A percentile compares a stretch with the other conserved stretches of the same genome.
phyloP scores from a whole-genome alignment of 352 stramenopile genomes.

The Phytopythium mirpurense region DNA sequence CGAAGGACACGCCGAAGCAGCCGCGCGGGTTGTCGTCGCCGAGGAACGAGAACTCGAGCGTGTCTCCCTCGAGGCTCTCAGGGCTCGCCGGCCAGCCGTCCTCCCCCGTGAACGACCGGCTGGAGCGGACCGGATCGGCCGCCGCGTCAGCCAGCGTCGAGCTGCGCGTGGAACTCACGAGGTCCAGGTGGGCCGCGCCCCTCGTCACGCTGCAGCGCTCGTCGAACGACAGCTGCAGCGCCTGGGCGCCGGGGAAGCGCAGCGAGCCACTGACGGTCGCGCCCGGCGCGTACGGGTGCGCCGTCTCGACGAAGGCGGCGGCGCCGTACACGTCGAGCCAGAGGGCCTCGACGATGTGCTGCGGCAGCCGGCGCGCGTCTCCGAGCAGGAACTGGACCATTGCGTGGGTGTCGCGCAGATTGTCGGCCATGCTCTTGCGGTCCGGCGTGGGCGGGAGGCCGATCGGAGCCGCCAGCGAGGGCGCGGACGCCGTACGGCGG shows the following conservation, averaged over 20 bases:
- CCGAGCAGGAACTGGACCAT: slow-evolving; percentile 62
- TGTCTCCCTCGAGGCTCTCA: slow-evolving; percentile 54
- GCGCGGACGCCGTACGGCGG: neutral
- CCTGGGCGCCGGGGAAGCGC: slow-evolving; percentile 49
- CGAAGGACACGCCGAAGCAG: slow-evolving; percentile 55
- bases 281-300: slow-evolving; percentile 44
- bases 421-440: slow-evolving; percentile 29
- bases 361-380: slow-evolving; percentile 32
- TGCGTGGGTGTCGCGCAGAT: slow-evolving; percentile 44
- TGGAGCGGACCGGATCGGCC: slow-evolving; percentile 15
- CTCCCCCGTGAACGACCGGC: slow-evolving; percentile 30
- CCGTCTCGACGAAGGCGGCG: slow-evolving; percentile 49
- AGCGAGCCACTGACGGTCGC: slow-evolving; percentile 30
- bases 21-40: slow-evolving; percentile 50
- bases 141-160: slow-evolving; percentile 6
- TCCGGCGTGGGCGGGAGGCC: slow-evolving; percentile 37
- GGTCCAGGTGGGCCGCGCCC: slow-evolving; percentile 13
- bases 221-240: slow-evolving; percentile 62
- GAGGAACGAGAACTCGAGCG: slow-evolving; percentile 54
- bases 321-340: slow-evolving; percentile 80
- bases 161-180: slow-evolving; percentile 14
- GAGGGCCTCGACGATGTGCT: slow-evolving; percentile 56
- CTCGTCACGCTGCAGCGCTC: slow-evolving; percentile 42
- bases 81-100: slow-evolving; percentile 40
- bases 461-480: slow-evolving; percentile 15